phyloP scores from a whole-genome alignment of 257 asterid species.

The Salvia hispanica region DNA sequence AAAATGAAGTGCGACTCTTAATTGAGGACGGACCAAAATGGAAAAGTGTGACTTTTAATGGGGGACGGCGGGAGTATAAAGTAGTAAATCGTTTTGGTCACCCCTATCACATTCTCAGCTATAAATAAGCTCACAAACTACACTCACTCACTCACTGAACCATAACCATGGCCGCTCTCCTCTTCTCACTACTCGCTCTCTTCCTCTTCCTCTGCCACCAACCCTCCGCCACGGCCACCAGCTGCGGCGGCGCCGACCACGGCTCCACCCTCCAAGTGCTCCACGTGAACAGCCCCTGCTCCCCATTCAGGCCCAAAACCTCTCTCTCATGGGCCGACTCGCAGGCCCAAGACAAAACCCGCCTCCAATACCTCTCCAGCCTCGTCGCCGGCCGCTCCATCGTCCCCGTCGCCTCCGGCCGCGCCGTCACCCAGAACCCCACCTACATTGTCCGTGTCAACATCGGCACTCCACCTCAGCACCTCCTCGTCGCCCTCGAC shows the following conservation, averaged over 20 bases:
- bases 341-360: slow-evolving; percentile 62
- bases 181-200: slow-evolving; percentile 36
- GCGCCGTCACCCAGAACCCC: slow-evolving; percentile 67
- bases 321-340: slow-evolving; percentile 60
- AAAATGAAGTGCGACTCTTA: no score
- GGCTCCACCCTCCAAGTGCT: slow-evolving; percentile 62
- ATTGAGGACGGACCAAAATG: no score
- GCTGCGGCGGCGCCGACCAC: slow-evolving; percentile 37
- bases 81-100: no score
- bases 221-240: slow-evolving; percentile 27
- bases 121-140: slow-evolving; percentile 31
- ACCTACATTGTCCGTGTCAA: slow-evolving; percentile 63
- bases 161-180: slow-evolving; percentile 28
- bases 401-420: slow-evolving; percentile 71
- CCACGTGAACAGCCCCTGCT: slow-evolving; percentile 68
- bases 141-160: slow-evolving; percentile 19
- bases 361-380: slow-evolving; percentile 62
- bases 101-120: slow-evolving; percentile 13
- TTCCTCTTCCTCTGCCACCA: slow-evolving; percentile 31
- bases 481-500: slow-evolving; percentile 66
- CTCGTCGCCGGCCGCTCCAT: slow-evolving; percentile 64
- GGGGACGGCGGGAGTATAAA: no score
- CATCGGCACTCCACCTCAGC: slow-evolving; percentile 79
- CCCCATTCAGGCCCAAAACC: slow-evolving; percentile 53
- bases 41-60: no score